Evolutionary conservation across 169 alveolate species (phyloP).

Genomic region (Eimeria praecox): DNA sequence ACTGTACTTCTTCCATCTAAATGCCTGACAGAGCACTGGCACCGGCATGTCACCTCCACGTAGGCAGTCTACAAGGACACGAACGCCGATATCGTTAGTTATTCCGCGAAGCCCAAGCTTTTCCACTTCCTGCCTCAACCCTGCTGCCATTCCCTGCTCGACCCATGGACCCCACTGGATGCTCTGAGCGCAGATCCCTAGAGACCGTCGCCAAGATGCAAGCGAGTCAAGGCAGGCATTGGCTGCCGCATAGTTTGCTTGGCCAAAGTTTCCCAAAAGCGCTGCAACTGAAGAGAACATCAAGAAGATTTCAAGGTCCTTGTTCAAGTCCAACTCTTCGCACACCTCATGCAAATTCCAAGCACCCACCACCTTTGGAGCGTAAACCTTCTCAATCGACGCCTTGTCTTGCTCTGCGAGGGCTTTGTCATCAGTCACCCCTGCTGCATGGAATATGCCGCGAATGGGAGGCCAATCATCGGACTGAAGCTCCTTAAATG

Average conservation of each 20-base stretch:
- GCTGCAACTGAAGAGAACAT: conserved; percentile 88
- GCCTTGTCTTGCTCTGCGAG: conserved; percentile 81
- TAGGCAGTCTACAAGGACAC: conserved; percentile 82
- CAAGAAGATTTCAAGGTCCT: conserved; percentile 83
- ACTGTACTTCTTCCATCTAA: conserved; percentile 84
- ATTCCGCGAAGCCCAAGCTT: conserved; percentile 88
- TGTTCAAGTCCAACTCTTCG: conserved; percentile 74
- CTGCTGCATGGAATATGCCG: conserved; percentile 87
- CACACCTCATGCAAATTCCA: conserved; percentile 87
- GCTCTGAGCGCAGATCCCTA: conserved; percentile 84
- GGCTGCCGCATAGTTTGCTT: conserved; percentile 89
- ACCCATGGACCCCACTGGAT: conserved; percentile 91
- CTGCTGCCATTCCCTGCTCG: conserved; percentile 86
- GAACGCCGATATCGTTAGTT: conserved; percentile 85
- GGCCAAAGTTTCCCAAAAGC: conserved; percentile 88
- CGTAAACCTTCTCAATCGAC: conserved; percentile 83
- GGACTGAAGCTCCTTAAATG: conserved; percentile 27
- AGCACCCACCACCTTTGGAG: conserved; percentile 88
- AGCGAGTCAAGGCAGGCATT: conserved; percentile 86
- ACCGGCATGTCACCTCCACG: conserved; percentile 47
- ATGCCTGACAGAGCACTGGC: conserved; percentile 86
- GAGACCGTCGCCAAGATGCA: conserved; percentile 83
- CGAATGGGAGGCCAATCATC: conserved; percentile 55
- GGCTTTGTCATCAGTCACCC: conserved; percentile 85
- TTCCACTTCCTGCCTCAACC: conserved; percentile 83